phyloP scores from a whole-genome alignment of 2,329 filamentous ascomycete genomes.

The Trichoderma brevicompactum region DNA sequence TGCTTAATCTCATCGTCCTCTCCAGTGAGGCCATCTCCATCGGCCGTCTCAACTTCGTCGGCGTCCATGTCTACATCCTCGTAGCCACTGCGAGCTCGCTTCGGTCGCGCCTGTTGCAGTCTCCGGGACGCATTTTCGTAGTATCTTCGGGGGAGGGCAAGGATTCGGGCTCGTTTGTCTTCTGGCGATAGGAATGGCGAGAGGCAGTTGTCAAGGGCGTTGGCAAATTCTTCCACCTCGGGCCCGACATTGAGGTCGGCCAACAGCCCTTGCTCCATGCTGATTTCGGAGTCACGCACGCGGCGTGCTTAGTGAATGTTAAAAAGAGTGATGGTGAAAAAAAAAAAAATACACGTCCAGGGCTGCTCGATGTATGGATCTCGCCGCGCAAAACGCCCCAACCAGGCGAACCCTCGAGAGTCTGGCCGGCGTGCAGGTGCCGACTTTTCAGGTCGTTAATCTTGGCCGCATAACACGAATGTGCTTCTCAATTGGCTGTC shows the following conservation, averaged over 20 bases:
- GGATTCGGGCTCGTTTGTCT: constrained; percentile 67
- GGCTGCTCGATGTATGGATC: constrained; percentile 3
- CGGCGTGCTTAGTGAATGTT: not conserved
- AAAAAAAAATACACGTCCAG: constrained; percentile 1
- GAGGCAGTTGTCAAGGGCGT: constrained; percentile 77
- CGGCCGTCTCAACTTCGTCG: constrained; percentile 53
- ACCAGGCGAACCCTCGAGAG: constrained; percentile 3
- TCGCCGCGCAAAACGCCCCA: constrained; percentile 23
- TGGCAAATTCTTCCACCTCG: constrained; percentile 87
- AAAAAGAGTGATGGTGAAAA: not conserved
- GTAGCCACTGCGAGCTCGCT: constrained; percentile 39
- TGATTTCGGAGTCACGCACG: constrained; percentile 33
- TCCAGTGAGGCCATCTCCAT: constrained; percentile 34
- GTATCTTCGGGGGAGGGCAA: constrained; percentile 64
- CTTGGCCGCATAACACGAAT: constrained; percentile 20
- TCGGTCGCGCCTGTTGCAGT: constrained; percentile 40
- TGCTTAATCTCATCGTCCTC: constrained; percentile 44
- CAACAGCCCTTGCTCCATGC: constrained; percentile 36
- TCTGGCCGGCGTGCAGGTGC: constrained; percentile 23
- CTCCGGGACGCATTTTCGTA: constrained; percentile 55
- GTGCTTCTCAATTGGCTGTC: not conserved
- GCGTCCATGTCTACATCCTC: constrained; percentile 61
- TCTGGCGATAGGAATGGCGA: constrained; percentile 51
- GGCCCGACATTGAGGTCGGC: constrained; percentile 65
- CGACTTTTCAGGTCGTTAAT: constrained; percentile 15